Evolutionary conservation across 2,329 filamentous ascomycete species (phyloP).

Genomic region (Zymoseptoria ardabiliae): DNA sequence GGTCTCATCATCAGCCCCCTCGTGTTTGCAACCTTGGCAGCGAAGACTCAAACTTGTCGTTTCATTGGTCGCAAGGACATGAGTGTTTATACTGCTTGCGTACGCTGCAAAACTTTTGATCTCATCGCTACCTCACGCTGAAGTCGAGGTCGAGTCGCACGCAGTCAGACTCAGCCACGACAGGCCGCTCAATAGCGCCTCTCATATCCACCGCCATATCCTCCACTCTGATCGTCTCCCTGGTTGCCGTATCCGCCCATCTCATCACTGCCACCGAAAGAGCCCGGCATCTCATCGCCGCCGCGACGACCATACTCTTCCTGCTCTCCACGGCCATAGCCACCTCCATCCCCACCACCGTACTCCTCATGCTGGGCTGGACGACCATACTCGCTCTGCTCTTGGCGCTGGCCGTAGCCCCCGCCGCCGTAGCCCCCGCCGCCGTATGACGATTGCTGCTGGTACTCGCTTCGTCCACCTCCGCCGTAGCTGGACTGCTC

Average conservation of each 20-base stretch:
- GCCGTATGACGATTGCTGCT: background rate
- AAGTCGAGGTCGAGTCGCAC: background rate
- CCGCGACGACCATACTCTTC: constrained; percentile 9
- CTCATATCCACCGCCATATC: background rate
- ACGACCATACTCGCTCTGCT: constrained; percentile 4
- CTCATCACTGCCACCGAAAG: constrained; percentile 7
- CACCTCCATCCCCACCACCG: constrained; percentile 4
- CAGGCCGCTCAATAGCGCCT: background rate
- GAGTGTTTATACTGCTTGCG: too few species aligned
- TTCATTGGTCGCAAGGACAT: too few species aligned
- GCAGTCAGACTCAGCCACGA: background rate
- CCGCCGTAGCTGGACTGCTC: constrained; percentile 13
- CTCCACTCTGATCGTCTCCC: constrained; percentile 5
- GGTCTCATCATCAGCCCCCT: background rate
- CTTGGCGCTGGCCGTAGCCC: constrained; percentile 5
- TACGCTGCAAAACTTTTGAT: too few species aligned
- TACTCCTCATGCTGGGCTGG: constrained; percentile 5
- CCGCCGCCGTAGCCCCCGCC: constrained; percentile 11
- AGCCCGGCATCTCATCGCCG: constrained; percentile 10
- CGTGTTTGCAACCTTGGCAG: too few species aligned
- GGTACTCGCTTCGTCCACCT: constrained; percentile 7
- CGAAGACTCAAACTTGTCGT: too few species aligned
- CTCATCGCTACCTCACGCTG: background rate
- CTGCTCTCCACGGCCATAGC: constrained; percentile 9
- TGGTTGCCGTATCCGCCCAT: constrained; percentile 4